Base-by-base conservation (phyloP, 108 stramenopile species). In the Ochromonas danica region DNA sequence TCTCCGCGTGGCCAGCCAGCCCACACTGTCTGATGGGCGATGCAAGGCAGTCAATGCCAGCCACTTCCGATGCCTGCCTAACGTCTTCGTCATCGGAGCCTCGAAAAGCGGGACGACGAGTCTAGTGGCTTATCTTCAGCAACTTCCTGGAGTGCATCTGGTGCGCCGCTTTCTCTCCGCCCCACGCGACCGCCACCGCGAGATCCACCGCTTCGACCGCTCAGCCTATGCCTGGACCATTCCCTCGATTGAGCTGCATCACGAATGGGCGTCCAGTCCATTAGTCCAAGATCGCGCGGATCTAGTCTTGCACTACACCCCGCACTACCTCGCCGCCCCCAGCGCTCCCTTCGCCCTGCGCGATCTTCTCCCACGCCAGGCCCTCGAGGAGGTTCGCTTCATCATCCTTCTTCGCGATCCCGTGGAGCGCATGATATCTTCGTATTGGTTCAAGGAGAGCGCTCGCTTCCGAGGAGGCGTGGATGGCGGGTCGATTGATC, bases 391-490 rank as follows among this genome's bases (percentile, higher is more conserved):
- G 6, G 3, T 75, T 6, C 14, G 31, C n/a, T 75, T 75, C 31
- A 27, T 75, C 22, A 33, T 75, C 30, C 3, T 75, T 6, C 40
- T 75, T 14, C 3, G 72, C 3, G 31, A 75, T 41, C 72, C 72
- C 6, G 72, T 75, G 10, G 45, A 75, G 10, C 14, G 72, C 6
- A 33, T 33, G 10, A 10, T 75, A 42, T 75, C 72, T 6, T 75
- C 72, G 3, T 75, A 75, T 36, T 75, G 72, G 72, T 75, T 75
- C 40, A 75, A 75, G 25, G 38, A 75, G 14, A 75, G 72, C 31
- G 10, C 6, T 31, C 25, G 3, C 3, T 67, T 67, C 25, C 63
- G 25, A 31, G 31, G 25, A 6, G 41, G 51, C 28, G 51, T 51
- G 6, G 45, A 51, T 51, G 22, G 14, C 6, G 45, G 45, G 25